phyloP scores from a whole-genome alignment of 169 alveolate species.

The Eimeria necatrix region DNA sequence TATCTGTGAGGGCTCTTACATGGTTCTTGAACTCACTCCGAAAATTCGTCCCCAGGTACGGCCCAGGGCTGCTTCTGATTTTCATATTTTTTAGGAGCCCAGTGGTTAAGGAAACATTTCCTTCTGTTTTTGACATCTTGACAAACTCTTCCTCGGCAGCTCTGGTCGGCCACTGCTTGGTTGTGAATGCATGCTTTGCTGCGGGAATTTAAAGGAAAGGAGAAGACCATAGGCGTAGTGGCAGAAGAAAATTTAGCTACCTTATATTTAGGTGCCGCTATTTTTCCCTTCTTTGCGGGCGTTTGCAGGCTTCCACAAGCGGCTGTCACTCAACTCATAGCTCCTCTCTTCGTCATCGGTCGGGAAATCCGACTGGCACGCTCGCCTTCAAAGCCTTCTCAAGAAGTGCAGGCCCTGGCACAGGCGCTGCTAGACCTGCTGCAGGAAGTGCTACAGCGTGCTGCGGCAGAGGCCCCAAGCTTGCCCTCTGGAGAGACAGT shows the following conservation, averaged over 20 bases:
- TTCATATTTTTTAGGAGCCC: neutral
- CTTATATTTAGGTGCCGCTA: no score
- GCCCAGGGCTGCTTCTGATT: neutral
- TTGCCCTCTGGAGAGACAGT: constrained; percentile 36
- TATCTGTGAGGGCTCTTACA: constrained; percentile 17
- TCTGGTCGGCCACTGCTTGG: neutral
- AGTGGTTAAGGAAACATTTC: neutral
- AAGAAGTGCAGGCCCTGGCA: constrained; percentile 40
- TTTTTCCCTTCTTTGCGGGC: neutral
- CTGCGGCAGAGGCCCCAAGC: constrained; percentile 42
- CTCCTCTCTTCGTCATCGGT: constrained; percentile 41
- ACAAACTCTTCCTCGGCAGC: neutral
- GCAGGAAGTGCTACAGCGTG: constrained; percentile 61
- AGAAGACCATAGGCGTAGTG: no score
- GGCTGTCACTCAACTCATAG: constrained; percentile 32
- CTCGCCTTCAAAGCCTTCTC: neutral
- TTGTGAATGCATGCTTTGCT: neutral
- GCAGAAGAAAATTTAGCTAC: no score
- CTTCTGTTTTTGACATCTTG: neutral
- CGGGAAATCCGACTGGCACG: neutral
- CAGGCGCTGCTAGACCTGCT: constrained; percentile 34
- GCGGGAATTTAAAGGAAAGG: no score
- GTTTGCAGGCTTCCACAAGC: constrained; percentile 4
- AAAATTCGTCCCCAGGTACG: constrained; percentile 35
- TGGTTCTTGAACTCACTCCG: neutral